These are phyloP conservation scores for Endotrypanum monterogeii DNA, from an alignment of 208 protist species.

Conservation along the genomic window DNA sequence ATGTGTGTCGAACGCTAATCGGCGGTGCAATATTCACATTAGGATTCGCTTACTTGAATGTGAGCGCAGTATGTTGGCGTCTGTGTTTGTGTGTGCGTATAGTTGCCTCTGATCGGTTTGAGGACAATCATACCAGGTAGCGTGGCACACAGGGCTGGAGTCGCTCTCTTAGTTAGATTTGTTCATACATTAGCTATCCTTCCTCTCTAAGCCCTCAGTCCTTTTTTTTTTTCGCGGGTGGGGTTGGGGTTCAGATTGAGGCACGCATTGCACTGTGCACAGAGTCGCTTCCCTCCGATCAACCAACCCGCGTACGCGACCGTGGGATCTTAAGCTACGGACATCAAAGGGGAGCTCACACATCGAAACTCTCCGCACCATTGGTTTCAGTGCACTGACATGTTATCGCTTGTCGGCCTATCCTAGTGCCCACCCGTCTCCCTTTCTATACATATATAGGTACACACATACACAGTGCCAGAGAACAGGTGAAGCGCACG, in stretches of 20 bases:
- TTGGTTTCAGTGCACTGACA: background rate
- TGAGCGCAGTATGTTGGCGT: too few species aligned
- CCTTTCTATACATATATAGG: background rate
- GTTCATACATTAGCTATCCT: background rate
- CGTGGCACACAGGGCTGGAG: too few species aligned
- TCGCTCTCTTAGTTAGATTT: too few species aligned
- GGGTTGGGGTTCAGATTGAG: background rate
- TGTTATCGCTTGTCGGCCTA: background rate
- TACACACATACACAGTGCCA: background rate
- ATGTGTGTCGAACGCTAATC: too few species aligned
- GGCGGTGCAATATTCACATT: too few species aligned
- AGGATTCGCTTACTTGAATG: too few species aligned
- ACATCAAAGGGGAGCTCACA: background rate
- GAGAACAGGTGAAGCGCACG: too few species aligned
- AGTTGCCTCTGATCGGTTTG: constrained; percentile 94
- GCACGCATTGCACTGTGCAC: too few species aligned
- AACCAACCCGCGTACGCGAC: background rate
- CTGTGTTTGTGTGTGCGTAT: constrained; percentile 95
- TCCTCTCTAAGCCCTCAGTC: background rate
- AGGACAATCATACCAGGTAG: constrained; percentile 48
- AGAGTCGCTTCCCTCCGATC: background rate
- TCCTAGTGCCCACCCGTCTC: background rate
- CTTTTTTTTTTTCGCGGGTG: background rate
- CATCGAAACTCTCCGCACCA: background rate
- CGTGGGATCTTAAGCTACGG: background rate